These are phyloP conservation scores for Thelonectria blattea DNA, from an alignment of 2,329 filamentous ascomycete species.

Conservation along the genomic window DNA sequence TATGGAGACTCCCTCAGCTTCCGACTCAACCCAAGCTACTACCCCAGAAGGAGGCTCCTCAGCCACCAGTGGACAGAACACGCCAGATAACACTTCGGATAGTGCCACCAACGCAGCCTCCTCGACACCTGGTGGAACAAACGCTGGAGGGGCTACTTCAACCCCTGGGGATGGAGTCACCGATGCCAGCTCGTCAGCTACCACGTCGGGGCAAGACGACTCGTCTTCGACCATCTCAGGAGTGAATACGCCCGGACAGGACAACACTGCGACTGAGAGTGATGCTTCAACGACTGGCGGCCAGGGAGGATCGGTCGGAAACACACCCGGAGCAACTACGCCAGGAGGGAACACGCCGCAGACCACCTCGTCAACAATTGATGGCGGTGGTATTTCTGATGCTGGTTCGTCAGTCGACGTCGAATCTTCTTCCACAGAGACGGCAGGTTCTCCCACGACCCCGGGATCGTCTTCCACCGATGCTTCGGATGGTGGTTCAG, in stretches of 20 bases:
- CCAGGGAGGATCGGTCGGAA: background rate
- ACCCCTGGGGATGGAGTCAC: background rate
- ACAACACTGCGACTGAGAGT: background rate
- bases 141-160: background rate
- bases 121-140: background rate
- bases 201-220: no score
- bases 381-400: background rate
- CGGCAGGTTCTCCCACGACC: background rate
- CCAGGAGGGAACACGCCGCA: background rate
- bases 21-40: no score
- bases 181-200: background rate
- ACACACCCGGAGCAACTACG: background rate
- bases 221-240: no score
- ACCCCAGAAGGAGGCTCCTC: background rate
- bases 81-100: background rate
- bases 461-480: background rate
- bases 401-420: background rate
- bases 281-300: no score
- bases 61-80: background rate
- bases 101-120: background rate
- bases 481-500: background rate
- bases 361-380: background rate
- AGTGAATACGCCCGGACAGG: no score
- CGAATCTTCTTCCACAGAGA: background rate
- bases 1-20: no score